Evolutionary conservation across 495 filamentous ascomycete genomes (phyloP), one percentile per base, ranked within the genome.

Genomic region (Ramalina peruviana): DNA sequence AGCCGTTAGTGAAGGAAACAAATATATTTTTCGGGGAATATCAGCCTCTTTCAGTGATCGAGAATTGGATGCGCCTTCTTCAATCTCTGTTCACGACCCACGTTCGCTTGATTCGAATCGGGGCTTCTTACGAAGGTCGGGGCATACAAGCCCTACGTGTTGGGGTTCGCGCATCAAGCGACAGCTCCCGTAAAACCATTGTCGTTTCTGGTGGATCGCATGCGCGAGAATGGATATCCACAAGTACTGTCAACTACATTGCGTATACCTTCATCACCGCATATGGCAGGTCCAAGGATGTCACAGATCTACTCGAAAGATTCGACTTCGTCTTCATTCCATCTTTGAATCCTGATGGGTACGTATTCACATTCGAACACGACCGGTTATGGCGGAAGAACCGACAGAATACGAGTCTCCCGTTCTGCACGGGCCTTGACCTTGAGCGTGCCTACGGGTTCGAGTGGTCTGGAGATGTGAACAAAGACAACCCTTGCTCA

Each of bases 361-460:
- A 96, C 60, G 81, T 83, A 40, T 95, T 95, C 60, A 88, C 83
- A 3, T 98, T 89, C 89, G 79, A 93, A 51, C 75, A 72, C 7
- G 92, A 98, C 61, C 82, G 92, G 6, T 68, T 98, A 1, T 98
- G 92, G 92, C 83, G 90, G 56, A 98, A 97, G 68, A 94, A 92
- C 53, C 74, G 92, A 36, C 92, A 97, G 58, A 73, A 76, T 27
- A 96, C 89, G 3, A 80, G 75, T 46, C 73, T 93, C 51, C 76
- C 80, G 17, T 86, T 88, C 62, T 98, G 92, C 61, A 81, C 73
- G 9, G 92, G 92, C 3, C 66, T 95, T 30, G 92, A 98, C 64
- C 72, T 98, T 26, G 92, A 97, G 56, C 85, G 88, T 33, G 72
- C 82, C 1, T 98, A 84, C 64, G 76, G 79, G 12, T 94, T 82